Conservation (phyloP, 768 basidiomycete genomes). For the Tubosaeta brunneosetosa region DNA sequence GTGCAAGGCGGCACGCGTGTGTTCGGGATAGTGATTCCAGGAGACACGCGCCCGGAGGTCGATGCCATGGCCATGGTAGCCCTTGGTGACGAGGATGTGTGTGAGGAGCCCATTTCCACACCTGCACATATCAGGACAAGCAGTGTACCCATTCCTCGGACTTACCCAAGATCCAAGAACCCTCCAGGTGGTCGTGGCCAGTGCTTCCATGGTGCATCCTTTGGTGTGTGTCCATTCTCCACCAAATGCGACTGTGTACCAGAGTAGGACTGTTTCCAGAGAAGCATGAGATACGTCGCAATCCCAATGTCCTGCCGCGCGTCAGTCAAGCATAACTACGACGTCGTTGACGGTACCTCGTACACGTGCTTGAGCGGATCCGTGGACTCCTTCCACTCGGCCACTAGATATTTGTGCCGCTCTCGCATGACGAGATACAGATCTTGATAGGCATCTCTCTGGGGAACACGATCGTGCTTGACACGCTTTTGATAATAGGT, state of each 20-base stretch:
- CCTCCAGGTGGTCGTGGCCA: constrained; percentile 83
- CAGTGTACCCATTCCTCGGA: not conserved
- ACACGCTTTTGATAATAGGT: constrained; percentile 86
- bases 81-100: constrained; percentile 79
- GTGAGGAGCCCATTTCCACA: constrained; percentile 93
- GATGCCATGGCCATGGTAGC: constrained; percentile 79
- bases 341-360: constrained; percentile 46
- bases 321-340: not conserved
- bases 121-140: constrained; percentile 33
- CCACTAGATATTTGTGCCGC: constrained; percentile 70
- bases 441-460: constrained; percentile 81
- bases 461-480: constrained; percentile 72
- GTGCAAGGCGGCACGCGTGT: constrained; percentile 56
- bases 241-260: too few species aligned
- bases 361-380: constrained; percentile 90
- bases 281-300: constrained; percentile 84
- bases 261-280: constrained; percentile 80
- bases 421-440: constrained; percentile 85
- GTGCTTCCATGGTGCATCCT: constrained; percentile 48
- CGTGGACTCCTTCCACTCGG: constrained; percentile 75
- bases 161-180: constrained; percentile 85
- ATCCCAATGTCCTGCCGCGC: constrained; percentile 81
- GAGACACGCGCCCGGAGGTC: constrained; percentile 83
- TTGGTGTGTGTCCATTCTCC: not conserved
- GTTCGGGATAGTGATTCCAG: constrained; percentile 71